Conservation (phyloP, 345 rosid species). For the Hirschfeldia incana region DNA sequence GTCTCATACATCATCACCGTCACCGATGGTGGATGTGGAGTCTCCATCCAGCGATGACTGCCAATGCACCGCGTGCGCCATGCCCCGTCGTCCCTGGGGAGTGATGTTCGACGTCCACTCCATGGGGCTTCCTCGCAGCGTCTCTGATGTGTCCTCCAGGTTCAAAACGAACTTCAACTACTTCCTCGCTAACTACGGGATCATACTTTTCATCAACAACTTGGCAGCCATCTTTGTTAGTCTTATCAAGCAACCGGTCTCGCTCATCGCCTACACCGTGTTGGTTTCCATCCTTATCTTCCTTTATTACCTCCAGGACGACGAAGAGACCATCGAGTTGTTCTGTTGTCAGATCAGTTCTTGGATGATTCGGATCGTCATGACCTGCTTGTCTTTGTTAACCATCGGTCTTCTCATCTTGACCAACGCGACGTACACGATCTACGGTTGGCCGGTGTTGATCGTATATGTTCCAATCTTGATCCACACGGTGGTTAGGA, state of each 20-base stretch:
- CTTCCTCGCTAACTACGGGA: constrained; percentile 69
- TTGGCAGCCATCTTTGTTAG: constrained; percentile 62
- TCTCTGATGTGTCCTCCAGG: constrained; percentile 46
- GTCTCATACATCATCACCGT: constrained; percentile 29
- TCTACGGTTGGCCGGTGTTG: constrained; percentile 47
- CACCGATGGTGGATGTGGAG: constrained; percentile 42
- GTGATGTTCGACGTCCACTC: constrained; percentile 55
- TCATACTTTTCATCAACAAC: constrained; percentile 27
- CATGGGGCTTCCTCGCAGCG: constrained; percentile 44
- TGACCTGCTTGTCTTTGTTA: constrained; percentile 45
- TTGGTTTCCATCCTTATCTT: constrained; percentile 66
- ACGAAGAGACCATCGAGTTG: constrained; percentile 64
- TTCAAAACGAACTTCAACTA: constrained; percentile 47
- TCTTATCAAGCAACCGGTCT: constrained; percentile 65
- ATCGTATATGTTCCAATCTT: constrained; percentile 55
- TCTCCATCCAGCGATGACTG: constrained; percentile 53
- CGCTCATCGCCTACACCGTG: constrained; percentile 51
- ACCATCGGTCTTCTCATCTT: constrained; percentile 59
- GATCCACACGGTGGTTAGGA: constrained; percentile 70
- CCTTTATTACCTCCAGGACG: constrained; percentile 54
- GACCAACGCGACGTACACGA: constrained; percentile 56
- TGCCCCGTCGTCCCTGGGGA: constrained; percentile 65
- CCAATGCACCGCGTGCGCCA: constrained; percentile 38
- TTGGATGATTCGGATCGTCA: background rate
- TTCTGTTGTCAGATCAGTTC: constrained; percentile 54